A percentile compares a stretch with the other conserved stretches of the same genome.
Evolutionary conservation across 2,329 filamentous ascomycete genomes (phyloP).

Genomic region (Ophioceras dolichostomum): DNA sequence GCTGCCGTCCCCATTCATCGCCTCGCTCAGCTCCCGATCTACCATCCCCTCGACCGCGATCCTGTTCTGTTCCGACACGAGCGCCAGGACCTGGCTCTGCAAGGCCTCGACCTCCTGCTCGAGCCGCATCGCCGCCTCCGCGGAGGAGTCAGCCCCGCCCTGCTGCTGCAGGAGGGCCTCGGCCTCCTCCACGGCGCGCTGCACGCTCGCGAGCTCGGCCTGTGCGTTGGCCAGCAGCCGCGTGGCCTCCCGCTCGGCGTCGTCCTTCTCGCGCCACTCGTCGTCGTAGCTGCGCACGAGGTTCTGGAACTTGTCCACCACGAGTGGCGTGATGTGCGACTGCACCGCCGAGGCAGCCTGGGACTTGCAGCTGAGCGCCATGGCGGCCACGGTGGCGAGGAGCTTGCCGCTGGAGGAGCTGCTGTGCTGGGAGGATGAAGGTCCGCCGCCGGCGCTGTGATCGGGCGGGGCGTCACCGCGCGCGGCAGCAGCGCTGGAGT

Average conservation of each 20-base stretch:
- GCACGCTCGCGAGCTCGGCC: constrained; percentile 50
- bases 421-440: neutral
- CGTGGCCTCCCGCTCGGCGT: constrained; percentile 54
- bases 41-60: constrained; percentile 39
- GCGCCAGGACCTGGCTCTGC: constrained; percentile 26
- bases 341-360: constrained; percentile 59
- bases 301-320: constrained; percentile 61
- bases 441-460: neutral
- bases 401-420: neutral
- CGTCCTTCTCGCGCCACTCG: constrained; percentile 62
- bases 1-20: constrained; percentile 41
- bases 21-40: constrained; percentile 33
- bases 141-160: too few species aligned
- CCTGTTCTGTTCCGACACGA: constrained; percentile 34
- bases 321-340: constrained; percentile 53
- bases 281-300: constrained; percentile 61
- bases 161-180: constrained; percentile 42
- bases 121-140: constrained; percentile 26
- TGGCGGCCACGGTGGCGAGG: constrained; percentile 27
- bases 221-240: constrained; percentile 55
- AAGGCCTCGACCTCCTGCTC: constrained; percentile 34
- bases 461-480: too few species aligned
- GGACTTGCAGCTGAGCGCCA: constrained; percentile 36
- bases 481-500: neutral
- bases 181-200: constrained; percentile 46